A percentile compares a stretch with the other conserved stretches of the same genome.
phyloP scores from a whole-genome alignment of 108 stramenopile genomes.

The Schizochytrium sp. region DNA sequence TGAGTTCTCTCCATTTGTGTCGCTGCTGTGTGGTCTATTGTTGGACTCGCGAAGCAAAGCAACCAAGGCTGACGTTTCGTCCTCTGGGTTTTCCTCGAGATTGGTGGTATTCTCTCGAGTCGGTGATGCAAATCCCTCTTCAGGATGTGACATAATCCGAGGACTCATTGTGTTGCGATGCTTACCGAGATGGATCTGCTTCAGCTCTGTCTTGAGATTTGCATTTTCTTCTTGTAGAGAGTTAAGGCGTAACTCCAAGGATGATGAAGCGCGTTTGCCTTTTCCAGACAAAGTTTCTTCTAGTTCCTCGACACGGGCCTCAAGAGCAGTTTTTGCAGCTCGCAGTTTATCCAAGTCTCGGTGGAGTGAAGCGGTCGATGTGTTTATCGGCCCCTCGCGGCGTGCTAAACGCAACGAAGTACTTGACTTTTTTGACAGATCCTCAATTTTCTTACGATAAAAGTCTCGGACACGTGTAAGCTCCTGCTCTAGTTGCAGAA shows the following conservation, averaged over 20 bases:
- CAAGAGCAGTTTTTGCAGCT: constrained; percentile 45
- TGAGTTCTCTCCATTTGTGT: too few relatives aligned
- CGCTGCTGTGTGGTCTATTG: neutral
- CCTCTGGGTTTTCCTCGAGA: neutral
- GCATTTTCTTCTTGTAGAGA: neutral
- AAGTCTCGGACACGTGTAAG: constrained; percentile 48
- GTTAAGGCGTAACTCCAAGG: neutral
- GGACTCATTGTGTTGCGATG: too few relatives aligned
- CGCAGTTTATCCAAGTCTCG: constrained; percentile 22
- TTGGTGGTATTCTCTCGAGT: too few relatives aligned
- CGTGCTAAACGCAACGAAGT: constrained; percentile 21
- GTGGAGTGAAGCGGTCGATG: neutral
- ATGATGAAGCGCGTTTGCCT: neutral
- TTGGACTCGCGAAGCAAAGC: neutral
- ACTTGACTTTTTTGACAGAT: constrained; percentile 57
- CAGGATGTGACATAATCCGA: too few relatives aligned
- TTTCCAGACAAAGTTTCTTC: neutral
- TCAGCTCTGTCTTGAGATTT: neutral
- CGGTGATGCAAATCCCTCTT: too few relatives aligned
- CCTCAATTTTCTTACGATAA: constrained; percentile 56
- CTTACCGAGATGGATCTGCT: neutral
- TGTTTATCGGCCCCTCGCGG: neutral
- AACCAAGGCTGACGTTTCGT: constrained; percentile 8
- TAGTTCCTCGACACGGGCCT: constrained; percentile 57
- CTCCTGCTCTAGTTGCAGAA: constrained; percentile 47